phyloP scores from a whole-genome alignment of 208 protist genomes.

The Novymonas esmeraldas region DNA sequence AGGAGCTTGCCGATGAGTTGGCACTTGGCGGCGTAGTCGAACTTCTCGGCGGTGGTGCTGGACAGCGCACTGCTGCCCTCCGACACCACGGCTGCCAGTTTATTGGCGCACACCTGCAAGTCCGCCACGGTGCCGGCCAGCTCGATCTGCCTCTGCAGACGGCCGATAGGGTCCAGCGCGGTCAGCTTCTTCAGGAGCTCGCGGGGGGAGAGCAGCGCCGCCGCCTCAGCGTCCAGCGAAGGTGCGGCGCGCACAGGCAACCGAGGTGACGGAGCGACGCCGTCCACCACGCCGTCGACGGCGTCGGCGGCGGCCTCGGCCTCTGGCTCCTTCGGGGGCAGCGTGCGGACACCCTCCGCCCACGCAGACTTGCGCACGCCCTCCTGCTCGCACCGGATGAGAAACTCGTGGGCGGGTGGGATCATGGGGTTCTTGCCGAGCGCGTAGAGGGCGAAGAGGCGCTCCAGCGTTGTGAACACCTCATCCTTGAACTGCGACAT shows the following conservation, averaged over 20 bases:
- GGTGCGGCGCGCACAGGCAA: not conserved
- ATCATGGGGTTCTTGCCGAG: constrained; percentile 38
- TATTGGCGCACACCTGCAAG: constrained; percentile 47
- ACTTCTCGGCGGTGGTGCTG: not conserved
- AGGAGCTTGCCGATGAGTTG: constrained; percentile 80
- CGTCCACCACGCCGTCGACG: not conserved
- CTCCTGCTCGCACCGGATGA: constrained; percentile 82
- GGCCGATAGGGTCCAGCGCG: constrained; percentile 57
- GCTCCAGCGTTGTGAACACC: constrained; percentile 58
- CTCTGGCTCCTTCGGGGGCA: constrained; percentile 14
- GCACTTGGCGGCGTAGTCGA: constrained; percentile 60
- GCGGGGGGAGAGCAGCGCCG: constrained; percentile 58
- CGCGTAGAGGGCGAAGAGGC: constrained; percentile 64
- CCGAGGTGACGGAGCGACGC: not conserved
- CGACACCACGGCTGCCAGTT: constrained; percentile 25
- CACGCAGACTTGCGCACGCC: constrained; percentile 65
- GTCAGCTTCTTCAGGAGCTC: constrained; percentile 67
- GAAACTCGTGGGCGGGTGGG: constrained; percentile 74
- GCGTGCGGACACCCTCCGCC: constrained; percentile 27
- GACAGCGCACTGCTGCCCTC: not conserved
- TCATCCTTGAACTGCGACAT: constrained; percentile 56
- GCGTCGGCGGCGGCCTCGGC: not conserved
- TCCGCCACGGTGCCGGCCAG: constrained; percentile 45
- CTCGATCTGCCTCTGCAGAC: constrained; percentile 77
- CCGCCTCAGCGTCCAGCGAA: constrained; percentile 24